Percentiles rank a stretch among this genome's conserved stretches.
Evolutionary conservation across 176 grass and related monocot genomes (phyloP).

Genomic region (Oryza glumipatula): DNA sequence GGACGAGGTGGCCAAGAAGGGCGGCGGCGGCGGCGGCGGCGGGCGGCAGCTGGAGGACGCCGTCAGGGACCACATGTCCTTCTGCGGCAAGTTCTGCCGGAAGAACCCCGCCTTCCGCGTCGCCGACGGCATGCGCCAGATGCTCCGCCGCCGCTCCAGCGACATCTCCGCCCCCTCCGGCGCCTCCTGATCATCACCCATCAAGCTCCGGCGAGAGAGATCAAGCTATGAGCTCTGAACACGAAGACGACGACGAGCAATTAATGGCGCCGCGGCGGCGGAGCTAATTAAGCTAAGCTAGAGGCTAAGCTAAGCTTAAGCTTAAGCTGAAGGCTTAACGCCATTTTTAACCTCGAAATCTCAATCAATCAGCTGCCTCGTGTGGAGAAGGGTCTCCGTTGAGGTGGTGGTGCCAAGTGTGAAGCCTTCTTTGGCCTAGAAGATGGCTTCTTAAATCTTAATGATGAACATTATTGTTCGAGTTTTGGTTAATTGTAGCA

Average conservation of each 20-base stretch:
- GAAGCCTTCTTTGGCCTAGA: constrained; percentile 44
- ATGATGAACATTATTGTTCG: neutral
- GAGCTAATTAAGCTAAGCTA: neutral
- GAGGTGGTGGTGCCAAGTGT: constrained; percentile 13
- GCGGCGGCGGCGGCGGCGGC: constrained; percentile 19
- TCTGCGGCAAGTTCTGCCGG: constrained; percentile 61
- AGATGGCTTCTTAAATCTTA: constrained; percentile 31
- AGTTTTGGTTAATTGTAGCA: constrained; percentile 7
- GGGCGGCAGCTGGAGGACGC: constrained; percentile 53
- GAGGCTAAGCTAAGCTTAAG: neutral
- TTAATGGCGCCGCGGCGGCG: neutral
- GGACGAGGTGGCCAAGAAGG: constrained; percentile 60
- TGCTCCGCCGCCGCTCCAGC: constrained; percentile 61
- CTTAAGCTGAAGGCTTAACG: constrained; percentile 7
- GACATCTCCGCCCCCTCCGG: constrained; percentile 30
- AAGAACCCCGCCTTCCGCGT: constrained; percentile 68
- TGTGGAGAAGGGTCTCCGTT: neutral
- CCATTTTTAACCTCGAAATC: constrained; percentile 1
- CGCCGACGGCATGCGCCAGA: constrained; percentile 79
- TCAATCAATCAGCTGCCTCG: neutral
- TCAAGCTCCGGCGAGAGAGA: neutral
- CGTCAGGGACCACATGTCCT: constrained; percentile 66
- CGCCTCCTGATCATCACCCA: constrained; percentile 5
- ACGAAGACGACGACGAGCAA: neutral
- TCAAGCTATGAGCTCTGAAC: neutral